These are phyloP conservation scores for Citrullus colocynthis DNA, from an alignment of 306 rosid species.

Conservation along the genomic window DNA sequence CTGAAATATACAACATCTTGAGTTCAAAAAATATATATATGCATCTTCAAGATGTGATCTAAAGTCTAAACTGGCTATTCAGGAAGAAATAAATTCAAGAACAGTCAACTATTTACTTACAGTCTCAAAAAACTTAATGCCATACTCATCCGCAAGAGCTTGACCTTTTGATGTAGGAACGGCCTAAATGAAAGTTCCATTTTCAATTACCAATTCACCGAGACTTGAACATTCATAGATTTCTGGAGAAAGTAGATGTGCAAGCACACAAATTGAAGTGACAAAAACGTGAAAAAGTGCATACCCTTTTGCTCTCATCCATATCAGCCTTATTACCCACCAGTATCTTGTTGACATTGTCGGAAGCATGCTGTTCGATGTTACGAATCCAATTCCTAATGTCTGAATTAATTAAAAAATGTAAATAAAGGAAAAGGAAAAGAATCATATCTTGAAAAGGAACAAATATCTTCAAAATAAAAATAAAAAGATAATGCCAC, in stretches of 20 bases:
- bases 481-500: background rate
- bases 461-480: background rate
- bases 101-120: constrained; percentile 34
- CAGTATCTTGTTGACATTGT: constrained; percentile 63
- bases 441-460: background rate
- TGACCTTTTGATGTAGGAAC: constrained; percentile 86
- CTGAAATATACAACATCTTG: constrained; percentile 26
- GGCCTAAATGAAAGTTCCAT: constrained; percentile 38
- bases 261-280: background rate
- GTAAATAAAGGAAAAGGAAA: background rate
- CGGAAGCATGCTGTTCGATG: constrained; percentile 79
- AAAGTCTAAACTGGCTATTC: constrained; percentile 6
- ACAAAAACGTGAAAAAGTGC: constrained; percentile 5
- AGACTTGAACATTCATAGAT: constrained; percentile 10
- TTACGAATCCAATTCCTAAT: constrained; percentile 84
- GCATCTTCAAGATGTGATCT: constrained; percentile 13
- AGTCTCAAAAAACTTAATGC: constrained; percentile 88
- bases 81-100: constrained; percentile 4
- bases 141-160: constrained; percentile 87
- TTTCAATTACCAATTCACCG: background rate
- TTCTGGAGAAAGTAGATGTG: background rate
- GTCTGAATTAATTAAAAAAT: constrained; percentile 23
- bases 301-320: constrained; percentile 79
- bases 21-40: too few relatives aligned
- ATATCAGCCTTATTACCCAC: constrained; percentile 86